These are phyloP conservation scores for Tetrapyrgos nigripes DNA, from an alignment of 1,284 basidiomycete species.

Conservation along the genomic window DNA sequence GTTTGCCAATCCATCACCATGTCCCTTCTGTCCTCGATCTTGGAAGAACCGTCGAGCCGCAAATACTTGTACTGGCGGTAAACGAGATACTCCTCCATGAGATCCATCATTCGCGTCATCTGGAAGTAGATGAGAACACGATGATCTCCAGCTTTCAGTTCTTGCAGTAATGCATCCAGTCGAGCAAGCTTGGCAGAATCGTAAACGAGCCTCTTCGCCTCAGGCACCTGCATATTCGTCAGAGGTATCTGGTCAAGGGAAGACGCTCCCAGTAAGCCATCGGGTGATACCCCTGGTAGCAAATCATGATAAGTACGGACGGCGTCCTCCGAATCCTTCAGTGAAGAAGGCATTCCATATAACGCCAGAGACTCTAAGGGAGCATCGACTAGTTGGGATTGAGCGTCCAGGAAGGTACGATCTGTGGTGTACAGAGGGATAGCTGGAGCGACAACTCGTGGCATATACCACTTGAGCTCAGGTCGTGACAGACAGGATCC, in stretches of 20 bases:
- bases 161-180: constrained; percentile 87
- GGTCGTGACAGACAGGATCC: constrained; percentile 83
- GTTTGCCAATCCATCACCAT: constrained; percentile 99
- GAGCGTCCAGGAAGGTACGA: constrained; percentile 81
- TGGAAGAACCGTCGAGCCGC: constrained; percentile 93
- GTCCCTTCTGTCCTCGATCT: constrained; percentile 95
- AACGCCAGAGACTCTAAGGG: constrained; percentile 79
- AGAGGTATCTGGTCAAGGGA: constrained; percentile 80
- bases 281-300: constrained; percentile 68
- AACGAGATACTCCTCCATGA: constrained; percentile 99
- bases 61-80: constrained; percentile 99
- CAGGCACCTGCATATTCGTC: constrained; percentile 92
- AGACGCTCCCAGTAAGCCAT: constrained; percentile 77
- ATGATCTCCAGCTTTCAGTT: constrained; percentile 94
- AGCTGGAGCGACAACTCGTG: constrained; percentile 85
- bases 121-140: constrained; percentile 98
- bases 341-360: constrained; percentile 83
- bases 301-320: constrained; percentile 56
- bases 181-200: constrained; percentile 97
- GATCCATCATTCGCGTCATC: constrained; percentile 99
- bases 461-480: constrained; percentile 83
- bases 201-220: constrained; percentile 94
- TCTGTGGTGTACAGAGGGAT: constrained; percentile 79
- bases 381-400: constrained; percentile 65
- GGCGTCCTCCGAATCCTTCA: constrained; percentile 68